phyloP scores from a whole-genome alignment of 129 eudicot species.

The Kitagawia praeruptora region DNA sequence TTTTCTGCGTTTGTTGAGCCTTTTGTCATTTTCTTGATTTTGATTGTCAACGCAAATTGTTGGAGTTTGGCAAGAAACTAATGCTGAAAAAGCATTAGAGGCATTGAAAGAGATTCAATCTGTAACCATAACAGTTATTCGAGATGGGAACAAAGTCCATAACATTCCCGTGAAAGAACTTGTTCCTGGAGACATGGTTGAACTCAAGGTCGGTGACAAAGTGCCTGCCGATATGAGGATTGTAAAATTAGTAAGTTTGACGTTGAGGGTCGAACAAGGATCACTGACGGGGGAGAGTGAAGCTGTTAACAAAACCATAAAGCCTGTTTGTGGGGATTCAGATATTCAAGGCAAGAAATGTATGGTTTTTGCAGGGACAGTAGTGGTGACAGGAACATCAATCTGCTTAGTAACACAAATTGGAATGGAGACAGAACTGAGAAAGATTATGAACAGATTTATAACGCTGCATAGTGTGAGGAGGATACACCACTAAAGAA shows the following conservation, averaged over 20 bases:
- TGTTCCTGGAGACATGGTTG: too few relatives aligned
- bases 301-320: conserved; percentile 62
- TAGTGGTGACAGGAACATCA: conserved; percentile 1
- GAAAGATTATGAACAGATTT: too few relatives aligned
- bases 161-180: too few relatives aligned
- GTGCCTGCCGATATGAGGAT: conserved; percentile 89
- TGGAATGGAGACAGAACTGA: too few relatives aligned
- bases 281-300: conserved; percentile 86
- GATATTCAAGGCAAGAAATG: conserved; percentile 80
- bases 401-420: conserved; percentile 39
- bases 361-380: conserved; percentile 32
- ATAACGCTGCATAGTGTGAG: too few relatives aligned
- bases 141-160: too few relatives aligned
- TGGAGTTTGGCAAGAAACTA: conserved; percentile 94
- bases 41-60: conserved; percentile 70
- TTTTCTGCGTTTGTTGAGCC: conserved; percentile 83
- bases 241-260: conserved; percentile 49
- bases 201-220: conserved; percentile 42
- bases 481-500: too few relatives aligned
- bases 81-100: conserved; percentile 32
- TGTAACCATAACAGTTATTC: too few relatives aligned
- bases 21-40: conserved; percentile 65
- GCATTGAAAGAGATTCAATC: too few relatives aligned
- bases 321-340: conserved; percentile 46
- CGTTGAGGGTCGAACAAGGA: conserved; percentile 78